Percentiles rank a stretch among this genome's conserved stretches.
These are phyloP conservation scores for Ganoderma multipileum DNA, from an alignment of 1,284 basidiomycete species.

Conservation along the genomic window DNA sequence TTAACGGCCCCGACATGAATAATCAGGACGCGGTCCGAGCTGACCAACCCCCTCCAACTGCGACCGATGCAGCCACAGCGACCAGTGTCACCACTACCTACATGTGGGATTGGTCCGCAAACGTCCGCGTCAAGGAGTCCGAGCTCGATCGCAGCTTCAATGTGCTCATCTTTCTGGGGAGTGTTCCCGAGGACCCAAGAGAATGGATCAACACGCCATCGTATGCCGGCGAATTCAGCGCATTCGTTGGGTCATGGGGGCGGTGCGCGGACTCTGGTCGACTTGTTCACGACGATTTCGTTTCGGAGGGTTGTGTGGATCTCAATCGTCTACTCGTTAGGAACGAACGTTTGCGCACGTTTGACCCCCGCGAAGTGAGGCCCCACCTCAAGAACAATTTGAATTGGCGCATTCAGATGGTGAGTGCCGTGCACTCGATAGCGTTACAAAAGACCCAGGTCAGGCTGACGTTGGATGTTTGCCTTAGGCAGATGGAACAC, in stretches of 20 bases:
- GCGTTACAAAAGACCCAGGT: background rate
- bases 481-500: background rate
- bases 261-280: background rate
- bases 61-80: background rate
- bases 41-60: background rate
- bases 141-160: conserved; percentile 48
- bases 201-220: conserved; percentile 42
- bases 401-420: conserved; percentile 44
- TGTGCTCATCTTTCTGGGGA: conserved; percentile 50
- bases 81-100: background rate
- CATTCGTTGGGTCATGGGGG: conserved; percentile 44
- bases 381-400: conserved; percentile 48
- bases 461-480: background rate
- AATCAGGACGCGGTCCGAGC: too few relatives aligned
- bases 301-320: conserved; percentile 60
- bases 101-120: conserved; percentile 47
- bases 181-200: conserved; percentile 42
- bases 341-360: conserved; percentile 37
- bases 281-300: conserved; percentile 36
- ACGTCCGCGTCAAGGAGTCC: conserved; percentile 48
- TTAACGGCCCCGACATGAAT: too few relatives aligned
- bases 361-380: conserved; percentile 43
- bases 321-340: conserved; percentile 45
- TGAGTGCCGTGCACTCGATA: background rate
- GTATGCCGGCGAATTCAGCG: conserved; percentile 46